Base-by-base conservation (phyloP, 148 eudicot genomes). In the Bassia scoparia region DNA sequence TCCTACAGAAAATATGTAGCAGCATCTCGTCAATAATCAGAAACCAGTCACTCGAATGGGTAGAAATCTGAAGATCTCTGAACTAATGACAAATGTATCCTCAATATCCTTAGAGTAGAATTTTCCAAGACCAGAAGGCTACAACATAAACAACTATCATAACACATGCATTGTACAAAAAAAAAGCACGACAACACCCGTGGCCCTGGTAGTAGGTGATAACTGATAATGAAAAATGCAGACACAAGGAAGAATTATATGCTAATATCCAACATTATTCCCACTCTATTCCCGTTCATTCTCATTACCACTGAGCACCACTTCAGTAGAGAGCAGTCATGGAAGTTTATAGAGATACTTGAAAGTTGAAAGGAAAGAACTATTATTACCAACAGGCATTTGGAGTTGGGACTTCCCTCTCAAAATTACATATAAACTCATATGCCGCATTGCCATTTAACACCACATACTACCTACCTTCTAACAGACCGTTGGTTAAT, bases 1-100 rank as follows among this genome's bases (percentile, higher is more conserved):
- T 70, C 90, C 90, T 86, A 70, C 59, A 76, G 18, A 31, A 58
- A n/a, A 46, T 46, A 62, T 4, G 29, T 17, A 18, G 29, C 30
- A 63, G 37, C 29, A 69, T n/a, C 55, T 72, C 54, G 10, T 71
- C 74, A 78, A n/a, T 48, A 58, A 23, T 27, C 67, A 62, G 34
- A 21, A 65, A 7, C 46, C 50, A 69, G 15, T 21, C 61, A 62
- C 63, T n/a, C 24, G 29, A 55, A 5, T 54, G 17, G 11, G 21
- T 21, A 54, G 41, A 31, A 61, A 61, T 37, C 9, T 29, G 20
- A 30, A 35, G 27, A 37, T 29, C 67, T 37, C 6, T n/a, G 8
- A 21, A 63, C 15, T 29, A 63, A 61, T 61, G 66, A 34, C 65
- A 34, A 31, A 33, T 59, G 66, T 24, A 61, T 10, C 35, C 16